phyloP scores from a whole-genome alignment of 2,329 filamentous ascomycete genomes.

The Microthyrium microscopicum region DNA sequence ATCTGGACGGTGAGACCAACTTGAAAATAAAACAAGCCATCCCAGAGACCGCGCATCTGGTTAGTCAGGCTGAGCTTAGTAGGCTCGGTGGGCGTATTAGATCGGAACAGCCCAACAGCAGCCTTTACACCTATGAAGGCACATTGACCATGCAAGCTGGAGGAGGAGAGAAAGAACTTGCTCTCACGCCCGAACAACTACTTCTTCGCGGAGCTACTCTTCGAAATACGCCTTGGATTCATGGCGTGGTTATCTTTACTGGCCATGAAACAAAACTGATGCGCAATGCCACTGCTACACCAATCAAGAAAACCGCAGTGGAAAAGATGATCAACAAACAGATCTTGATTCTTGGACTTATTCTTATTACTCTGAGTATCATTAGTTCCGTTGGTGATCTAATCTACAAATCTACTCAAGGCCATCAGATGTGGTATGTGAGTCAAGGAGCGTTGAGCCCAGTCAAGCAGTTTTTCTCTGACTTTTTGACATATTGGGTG shows the following conservation, averaged over 20 bases:
- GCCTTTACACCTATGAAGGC: constrained; percentile 94
- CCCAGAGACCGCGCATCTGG: constrained; percentile 75
- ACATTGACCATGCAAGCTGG: constrained; percentile 82
- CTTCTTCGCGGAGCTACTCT: constrained; percentile 84
- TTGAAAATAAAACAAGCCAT: constrained; percentile 97
- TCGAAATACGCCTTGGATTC: constrained; percentile 92
- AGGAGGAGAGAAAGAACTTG: constrained; percentile 81
- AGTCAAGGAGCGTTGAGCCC: constrained; percentile 46
- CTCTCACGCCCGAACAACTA: constrained; percentile 81
- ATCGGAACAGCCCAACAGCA: constrained; percentile 96
- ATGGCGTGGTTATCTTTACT: constrained; percentile 90
- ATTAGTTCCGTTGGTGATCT: constrained; percentile 86
- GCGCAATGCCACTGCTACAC: constrained; percentile 92
- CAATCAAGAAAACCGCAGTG: constrained; percentile 94
- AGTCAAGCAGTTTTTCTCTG: constrained; percentile 73
- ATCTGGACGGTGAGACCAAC: constrained; percentile 94
- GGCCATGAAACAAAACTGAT: constrained; percentile 98
- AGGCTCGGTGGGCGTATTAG: constrained; percentile 71
- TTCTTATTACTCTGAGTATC: constrained; percentile 70
- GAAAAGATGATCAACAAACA: constrained; percentile 87
- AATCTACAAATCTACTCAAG: constrained; percentile 51
- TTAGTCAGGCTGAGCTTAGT: constrained; percentile 74
- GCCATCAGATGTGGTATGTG: constrained; percentile 54
- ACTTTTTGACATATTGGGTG: constrained; percentile 97
- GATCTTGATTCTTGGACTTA: constrained; percentile 74